Evolutionary conservation across 1,139 yeast species (phyloP).

Genomic region (Sporopachydermia cereana): DNA sequence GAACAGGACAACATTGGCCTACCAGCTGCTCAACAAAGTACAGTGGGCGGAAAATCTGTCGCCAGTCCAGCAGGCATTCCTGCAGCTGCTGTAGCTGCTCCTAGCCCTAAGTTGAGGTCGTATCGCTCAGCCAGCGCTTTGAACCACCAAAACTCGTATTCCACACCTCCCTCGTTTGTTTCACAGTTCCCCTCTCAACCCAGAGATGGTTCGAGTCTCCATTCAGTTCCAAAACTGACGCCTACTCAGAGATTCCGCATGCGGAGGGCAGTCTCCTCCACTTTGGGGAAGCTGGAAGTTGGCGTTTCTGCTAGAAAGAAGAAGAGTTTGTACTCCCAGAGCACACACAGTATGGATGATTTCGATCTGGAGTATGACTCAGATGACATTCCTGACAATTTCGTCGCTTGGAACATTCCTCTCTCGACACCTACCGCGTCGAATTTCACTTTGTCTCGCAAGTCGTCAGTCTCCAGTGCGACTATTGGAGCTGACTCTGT

Average conservation of each 20-base stretch:
- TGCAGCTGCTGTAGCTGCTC: too few species aligned
- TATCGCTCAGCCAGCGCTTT: neutral
- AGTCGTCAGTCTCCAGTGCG: slow-evolving; percentile 13
- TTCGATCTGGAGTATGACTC: slow-evolving; percentile 25
- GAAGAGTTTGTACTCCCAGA: neutral
- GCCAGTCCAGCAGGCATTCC: too few species aligned
- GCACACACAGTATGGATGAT: neutral
- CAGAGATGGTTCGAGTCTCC: too few species aligned
- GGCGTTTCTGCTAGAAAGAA: neutral
- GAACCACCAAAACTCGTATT: neutral
- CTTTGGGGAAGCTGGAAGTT: neutral
- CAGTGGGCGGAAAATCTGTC: too few species aligned
- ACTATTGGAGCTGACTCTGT: slow-evolving; percentile 22
- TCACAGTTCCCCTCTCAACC: neutral
- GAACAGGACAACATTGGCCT: too few species aligned
- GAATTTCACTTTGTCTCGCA: neutral
- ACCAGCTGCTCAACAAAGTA: too few species aligned
- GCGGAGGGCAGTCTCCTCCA: neutral
- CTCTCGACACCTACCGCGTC: slow-evolving; percentile 34
- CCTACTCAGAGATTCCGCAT: slow-evolving; percentile 5
- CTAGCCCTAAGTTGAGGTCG: neutral
- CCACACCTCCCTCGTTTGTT: neutral
- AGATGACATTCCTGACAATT: slow-evolving; percentile 44
- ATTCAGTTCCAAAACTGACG: too few species aligned
- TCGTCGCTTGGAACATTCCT: slow-evolving; percentile 52